phyloP scores from a whole-genome alignment of 176 grass and related monocot genomes.

The bread wheat (Triticum aestivum) region IWGSC_CS_RefSeq_v2.1 NC_057810.1:282095027-282095526 shows the following conservation, averaged over 20 bases:
- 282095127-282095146: slow-evolving; percentile 34
- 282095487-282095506: slow-evolving; percentile 70
- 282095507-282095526: slow-evolving; percentile 82
- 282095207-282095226: slow-evolving; percentile 80
- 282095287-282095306: slow-evolving; percentile 74
- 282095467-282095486: slow-evolving; percentile 80
- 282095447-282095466: slow-evolving; percentile 92
- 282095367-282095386: slow-evolving; percentile 69
- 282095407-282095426: slow-evolving; percentile 56
- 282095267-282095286: slow-evolving; percentile 81
- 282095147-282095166: slow-evolving; percentile 26
- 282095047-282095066: slow-evolving; percentile 33
- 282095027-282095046: slow-evolving; percentile 73
- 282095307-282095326: slow-evolving; percentile 74
- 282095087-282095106: slow-evolving; percentile 44
- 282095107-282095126: slow-evolving; percentile 47
- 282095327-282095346: slow-evolving; percentile 73
- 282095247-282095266: slow-evolving; percentile 80
- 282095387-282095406: slow-evolving; percentile 73
- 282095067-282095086: slow-evolving; percentile 41
- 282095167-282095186: slow-evolving; percentile 41
- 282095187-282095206: slow-evolving; percentile 51
- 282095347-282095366: slow-evolving; percentile 76
- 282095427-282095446: slow-evolving; percentile 67
- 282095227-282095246: slow-evolving; percentile 83